These are phyloP conservation scores for Verticillium klebahnii DNA, from an alignment of 2,329 filamentous ascomycete genomes.

Conservation along the genomic window DNA sequence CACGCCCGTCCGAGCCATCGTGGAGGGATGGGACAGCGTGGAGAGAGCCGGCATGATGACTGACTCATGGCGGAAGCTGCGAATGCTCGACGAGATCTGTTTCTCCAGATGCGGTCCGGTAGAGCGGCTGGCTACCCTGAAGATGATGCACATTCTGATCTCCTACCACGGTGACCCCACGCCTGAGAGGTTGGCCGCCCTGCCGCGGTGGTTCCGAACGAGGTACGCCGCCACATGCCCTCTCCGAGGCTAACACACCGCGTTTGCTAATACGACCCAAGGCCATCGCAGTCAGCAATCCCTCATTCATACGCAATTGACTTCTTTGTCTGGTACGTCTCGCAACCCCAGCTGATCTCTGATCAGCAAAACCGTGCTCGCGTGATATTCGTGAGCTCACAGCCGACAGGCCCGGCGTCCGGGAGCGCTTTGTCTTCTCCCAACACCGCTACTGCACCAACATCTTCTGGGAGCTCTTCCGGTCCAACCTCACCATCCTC, in stretches of 20 bases:
- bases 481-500: slow-evolving; percentile 14
- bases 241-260: too few species aligned
- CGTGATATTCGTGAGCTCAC: neutral
- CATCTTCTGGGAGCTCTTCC: slow-evolving; percentile 21
- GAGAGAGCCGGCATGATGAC: slow-evolving; percentile 11
- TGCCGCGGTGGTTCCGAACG: slow-evolving; percentile 19
- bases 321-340: slow-evolving; percentile 21
- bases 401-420: slow-evolving; percentile 18
- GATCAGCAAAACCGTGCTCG: too few species aligned
- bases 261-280: slow-evolving; percentile 1
- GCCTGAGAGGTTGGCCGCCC: slow-evolving; percentile 8
- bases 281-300: slow-evolving; percentile 17
- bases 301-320: slow-evolving; percentile 22
- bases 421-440: slow-evolving; percentile 23
- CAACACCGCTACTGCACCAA: slow-evolving; percentile 25
- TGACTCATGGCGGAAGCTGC: slow-evolving; percentile 17
- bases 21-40: slow-evolving; percentile 21
- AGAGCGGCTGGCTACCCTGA: slow-evolving; percentile 17
- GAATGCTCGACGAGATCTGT: slow-evolving; percentile 15
- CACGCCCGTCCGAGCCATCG: slow-evolving; percentile 16
- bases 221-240: slow-evolving; percentile 12
- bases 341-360: too few species aligned
- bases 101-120: slow-evolving; percentile 13
- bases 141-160: slow-evolving; percentile 18
- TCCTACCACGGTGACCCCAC: slow-evolving; percentile 19